Evolutionary conservation across 352 stramenopile genomes (phyloP).

Genomic region (Pythium scleroteichum): DNA sequence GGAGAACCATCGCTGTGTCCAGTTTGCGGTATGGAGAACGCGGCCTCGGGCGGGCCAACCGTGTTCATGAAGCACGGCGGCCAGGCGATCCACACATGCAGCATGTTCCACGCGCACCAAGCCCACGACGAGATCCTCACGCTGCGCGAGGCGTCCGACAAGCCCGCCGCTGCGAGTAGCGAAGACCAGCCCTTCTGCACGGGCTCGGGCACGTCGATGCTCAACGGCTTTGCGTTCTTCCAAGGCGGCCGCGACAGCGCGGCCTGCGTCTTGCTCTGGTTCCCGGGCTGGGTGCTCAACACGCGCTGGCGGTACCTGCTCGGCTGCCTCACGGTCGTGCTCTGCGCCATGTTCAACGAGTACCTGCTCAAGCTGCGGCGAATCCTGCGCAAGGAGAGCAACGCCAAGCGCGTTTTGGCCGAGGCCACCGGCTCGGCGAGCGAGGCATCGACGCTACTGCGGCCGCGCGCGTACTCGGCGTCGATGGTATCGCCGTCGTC

Average conservation of each 20-base stretch:
- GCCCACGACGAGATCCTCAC: constrained; percentile 52
- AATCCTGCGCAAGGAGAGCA: constrained; percentile 66
- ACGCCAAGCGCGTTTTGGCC: constrained; percentile 35
- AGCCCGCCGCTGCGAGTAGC: background rate
- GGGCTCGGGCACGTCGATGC: constrained; percentile 68
- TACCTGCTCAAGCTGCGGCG: constrained; percentile 71
- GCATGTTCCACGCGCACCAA: constrained; percentile 65
- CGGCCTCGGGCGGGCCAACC: constrained; percentile 39
- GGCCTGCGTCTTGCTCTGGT: constrained; percentile 73
- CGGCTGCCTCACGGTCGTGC: constrained; percentile 51
- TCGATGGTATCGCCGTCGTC: constrained; percentile 2
- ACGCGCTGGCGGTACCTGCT: constrained; percentile 53
- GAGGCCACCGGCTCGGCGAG: background rate
- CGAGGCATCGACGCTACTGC: constrained; percentile 49
- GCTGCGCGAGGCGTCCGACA: constrained; percentile 25
- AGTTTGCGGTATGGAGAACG: constrained; percentile 73
- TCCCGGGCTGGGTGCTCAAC: constrained; percentile 68
- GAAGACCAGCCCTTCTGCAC: constrained; percentile 41
- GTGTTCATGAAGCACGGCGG: constrained; percentile 59
- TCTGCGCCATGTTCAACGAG: constrained; percentile 70
- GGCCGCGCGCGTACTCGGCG: constrained; percentile 36
- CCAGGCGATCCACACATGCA: constrained; percentile 70
- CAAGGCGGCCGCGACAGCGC: constrained; percentile 27
- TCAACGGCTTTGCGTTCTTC: constrained; percentile 67
- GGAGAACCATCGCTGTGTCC: constrained; percentile 42